Evolutionary conservation across 805 yeast species (phyloP).

Genomic region (Metschnikowia gruessii): DNA sequence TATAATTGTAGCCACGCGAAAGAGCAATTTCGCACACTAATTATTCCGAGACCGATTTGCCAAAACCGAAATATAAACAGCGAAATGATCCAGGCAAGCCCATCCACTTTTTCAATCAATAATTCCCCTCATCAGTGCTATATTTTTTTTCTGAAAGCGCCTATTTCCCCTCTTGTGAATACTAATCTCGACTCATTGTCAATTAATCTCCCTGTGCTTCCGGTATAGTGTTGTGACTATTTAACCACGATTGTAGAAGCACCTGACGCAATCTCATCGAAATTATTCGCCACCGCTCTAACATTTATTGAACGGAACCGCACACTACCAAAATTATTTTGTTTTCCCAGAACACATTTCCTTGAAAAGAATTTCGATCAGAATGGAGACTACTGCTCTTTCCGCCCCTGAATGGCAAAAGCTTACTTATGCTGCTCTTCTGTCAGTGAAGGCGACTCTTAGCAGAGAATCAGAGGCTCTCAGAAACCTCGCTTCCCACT

Average conservation of each 20-base stretch:
- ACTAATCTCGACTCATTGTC: neutral
- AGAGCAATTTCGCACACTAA: slow-evolving; percentile 7
- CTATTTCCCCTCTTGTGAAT: neutral
- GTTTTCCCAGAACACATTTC: neutral
- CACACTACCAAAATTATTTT: neutral
- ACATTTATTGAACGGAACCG: slow-evolving; percentile 1
- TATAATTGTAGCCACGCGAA: neutral
- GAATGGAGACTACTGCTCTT: slow-evolving; percentile 3
- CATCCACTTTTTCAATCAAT: neutral
- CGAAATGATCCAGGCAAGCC: neutral
- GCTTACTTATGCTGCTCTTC: slow-evolving; percentile 23
- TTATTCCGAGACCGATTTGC: neutral
- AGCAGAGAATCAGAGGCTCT: slow-evolving; percentile 49
- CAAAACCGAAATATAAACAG: neutral
- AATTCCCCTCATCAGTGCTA: no score
- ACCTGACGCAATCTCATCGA: slow-evolving; percentile 6
- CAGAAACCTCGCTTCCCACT: slow-evolving; percentile 43
- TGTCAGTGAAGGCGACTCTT: slow-evolving; percentile 41
- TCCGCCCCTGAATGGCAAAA: slow-evolving; percentile 12
- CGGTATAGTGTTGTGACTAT: neutral
- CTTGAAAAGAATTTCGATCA: neutral
- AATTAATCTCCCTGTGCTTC: neutral
- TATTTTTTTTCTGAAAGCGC: neutral
- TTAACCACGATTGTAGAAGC: slow-evolving; percentile 5
- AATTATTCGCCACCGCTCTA: slow-evolving; percentile 3